phyloP scores from a whole-genome alignment of 2,329 filamentous ascomycete genomes.

The Fusarium sp. region DNA sequence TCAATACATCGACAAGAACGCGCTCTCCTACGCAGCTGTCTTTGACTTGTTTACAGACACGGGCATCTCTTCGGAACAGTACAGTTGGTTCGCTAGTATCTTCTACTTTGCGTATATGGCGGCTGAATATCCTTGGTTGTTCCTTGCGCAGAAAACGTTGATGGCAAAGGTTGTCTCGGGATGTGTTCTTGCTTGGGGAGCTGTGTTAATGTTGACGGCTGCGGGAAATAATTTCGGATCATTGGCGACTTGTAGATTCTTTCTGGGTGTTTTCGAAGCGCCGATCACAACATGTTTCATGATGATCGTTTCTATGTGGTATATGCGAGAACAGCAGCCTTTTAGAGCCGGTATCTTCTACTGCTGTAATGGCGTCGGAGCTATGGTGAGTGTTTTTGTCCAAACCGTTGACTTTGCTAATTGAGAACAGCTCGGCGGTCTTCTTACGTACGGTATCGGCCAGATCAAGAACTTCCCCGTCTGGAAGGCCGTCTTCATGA shows the following conservation, averaged over 20 bases:
- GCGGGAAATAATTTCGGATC: constrained; percentile 56
- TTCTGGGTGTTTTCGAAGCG: constrained; percentile 61
- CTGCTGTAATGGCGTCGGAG: constrained; percentile 56
- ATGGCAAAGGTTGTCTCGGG: constrained; percentile 52
- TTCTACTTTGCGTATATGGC: constrained; percentile 65
- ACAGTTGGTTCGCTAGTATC: constrained; percentile 64
- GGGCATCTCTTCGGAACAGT: constrained; percentile 58
- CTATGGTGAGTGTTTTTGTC: constrained; percentile 43
- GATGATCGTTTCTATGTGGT: constrained; percentile 64
- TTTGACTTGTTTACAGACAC: constrained; percentile 65
- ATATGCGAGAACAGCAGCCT: constrained; percentile 57
- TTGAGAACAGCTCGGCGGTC: constrained; percentile 49
- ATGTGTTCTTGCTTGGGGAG: constrained; percentile 52
- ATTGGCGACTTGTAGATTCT: constrained; percentile 57
- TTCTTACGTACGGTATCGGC: constrained; percentile 64
- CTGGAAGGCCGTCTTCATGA: constrained; percentile 66
- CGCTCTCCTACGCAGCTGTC: constrained; percentile 63
- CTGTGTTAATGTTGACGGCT: constrained; percentile 57
- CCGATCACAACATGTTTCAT: constrained; percentile 62
- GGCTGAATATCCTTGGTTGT: constrained; percentile 55
- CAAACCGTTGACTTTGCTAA: background rate
- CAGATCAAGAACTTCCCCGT: constrained; percentile 58
- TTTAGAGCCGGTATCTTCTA: constrained; percentile 56
- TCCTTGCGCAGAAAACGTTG: constrained; percentile 50
- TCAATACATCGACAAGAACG: constrained; percentile 67